Evolutionary conservation across 768 basidiomycete genomes (phyloP).

Genomic region (Cantharellus anzutake): DNA sequence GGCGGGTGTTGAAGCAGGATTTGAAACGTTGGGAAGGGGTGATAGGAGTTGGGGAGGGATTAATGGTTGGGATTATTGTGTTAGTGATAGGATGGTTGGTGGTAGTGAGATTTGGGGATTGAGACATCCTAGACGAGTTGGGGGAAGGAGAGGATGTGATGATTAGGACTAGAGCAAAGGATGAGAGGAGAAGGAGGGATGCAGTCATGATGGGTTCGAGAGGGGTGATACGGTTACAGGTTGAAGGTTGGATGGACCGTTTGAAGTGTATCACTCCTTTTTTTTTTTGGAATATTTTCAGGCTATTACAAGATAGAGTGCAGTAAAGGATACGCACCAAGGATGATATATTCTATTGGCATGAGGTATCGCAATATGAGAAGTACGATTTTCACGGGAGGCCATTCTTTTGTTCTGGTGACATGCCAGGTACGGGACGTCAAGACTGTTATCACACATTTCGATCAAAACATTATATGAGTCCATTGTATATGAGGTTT

Average conservation of each 20-base stretch:
- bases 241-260: conserved; percentile 16
- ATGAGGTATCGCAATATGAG: conserved; percentile 59
- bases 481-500: neutral
- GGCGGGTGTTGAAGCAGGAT: neutral
- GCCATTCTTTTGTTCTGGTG: conserved; percentile 44
- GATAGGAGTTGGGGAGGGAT: too few species aligned
- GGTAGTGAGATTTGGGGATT: conserved; percentile 8
- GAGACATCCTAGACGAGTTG: conserved; percentile 52
- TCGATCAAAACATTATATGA: neutral
- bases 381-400: conserved; percentile 55
- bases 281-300: neutral
- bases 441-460: conserved; percentile 26
- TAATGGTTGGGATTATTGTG: too few species aligned
- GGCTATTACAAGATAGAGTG: neutral
- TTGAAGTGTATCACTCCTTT: neutral
- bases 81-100: too few species aligned
- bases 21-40: neutral
- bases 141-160: conserved; percentile 33
- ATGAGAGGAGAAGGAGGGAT: conserved; percentile 53
- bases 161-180: conserved; percentile 47
- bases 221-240: conserved; percentile 53
- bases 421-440: conserved; percentile 64
- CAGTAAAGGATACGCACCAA: conserved; percentile 36
- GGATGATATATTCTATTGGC: conserved; percentile 58
- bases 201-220: conserved; percentile 80